A percentile compares a stretch with the other conserved stretches of the same genome.
phyloP scores from a whole-genome alignment of 2,329 filamentous ascomycete species.

The Diaporthe amygdali region DNA sequence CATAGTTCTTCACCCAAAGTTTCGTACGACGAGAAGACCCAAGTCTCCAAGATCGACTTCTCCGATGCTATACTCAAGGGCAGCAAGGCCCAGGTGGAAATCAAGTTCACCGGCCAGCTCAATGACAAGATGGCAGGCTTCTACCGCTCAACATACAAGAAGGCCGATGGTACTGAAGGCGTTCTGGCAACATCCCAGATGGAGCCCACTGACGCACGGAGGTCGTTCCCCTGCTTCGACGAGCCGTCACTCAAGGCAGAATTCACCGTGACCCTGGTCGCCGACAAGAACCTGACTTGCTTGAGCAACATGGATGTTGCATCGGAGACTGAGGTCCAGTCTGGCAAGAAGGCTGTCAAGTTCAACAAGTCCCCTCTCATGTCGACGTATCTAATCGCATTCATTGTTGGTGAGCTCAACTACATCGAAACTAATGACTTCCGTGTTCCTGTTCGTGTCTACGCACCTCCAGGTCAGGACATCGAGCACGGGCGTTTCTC shows the following conservation, averaged over 20 bases:
- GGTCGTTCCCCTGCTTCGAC: slow-evolving; percentile 96
- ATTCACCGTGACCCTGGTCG: slow-evolving; percentile 89
- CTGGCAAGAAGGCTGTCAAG: slow-evolving; percentile 81
- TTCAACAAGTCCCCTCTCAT: slow-evolving; percentile 93
- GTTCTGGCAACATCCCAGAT: slow-evolving; percentile 93
- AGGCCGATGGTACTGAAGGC: slow-evolving; percentile 75
- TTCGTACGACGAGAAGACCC: slow-evolving; percentile 77
- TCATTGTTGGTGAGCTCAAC: slow-evolving; percentile 92
- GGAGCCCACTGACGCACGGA: slow-evolving; percentile 92
- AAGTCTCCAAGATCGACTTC: slow-evolving; percentile 84
- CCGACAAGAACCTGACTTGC: slow-evolving; percentile 89
- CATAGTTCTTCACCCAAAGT: slow-evolving; percentile 69
- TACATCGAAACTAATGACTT: slow-evolving; percentile 92
- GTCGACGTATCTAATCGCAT: slow-evolving; percentile 95
- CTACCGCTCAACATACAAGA: slow-evolving; percentile 91
- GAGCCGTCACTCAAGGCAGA: slow-evolving; percentile 93
- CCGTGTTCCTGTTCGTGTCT: slow-evolving; percentile 91
- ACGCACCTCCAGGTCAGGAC: slow-evolving; percentile 86
- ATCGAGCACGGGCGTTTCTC: slow-evolving; percentile 93
- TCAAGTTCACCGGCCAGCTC: slow-evolving; percentile 77
- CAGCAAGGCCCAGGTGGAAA: slow-evolving; percentile 76
- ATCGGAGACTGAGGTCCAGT: slow-evolving; percentile 75
- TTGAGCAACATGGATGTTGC: slow-evolving; percentile 97
- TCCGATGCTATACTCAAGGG: slow-evolving; percentile 74
- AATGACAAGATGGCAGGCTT: slow-evolving; percentile 93